Evolutionary conservation across 495 filamentous ascomycete genomes (phyloP), one percentile per base, ranked within the genome.

Genomic region (Aspergillus taichungensis): DNA sequence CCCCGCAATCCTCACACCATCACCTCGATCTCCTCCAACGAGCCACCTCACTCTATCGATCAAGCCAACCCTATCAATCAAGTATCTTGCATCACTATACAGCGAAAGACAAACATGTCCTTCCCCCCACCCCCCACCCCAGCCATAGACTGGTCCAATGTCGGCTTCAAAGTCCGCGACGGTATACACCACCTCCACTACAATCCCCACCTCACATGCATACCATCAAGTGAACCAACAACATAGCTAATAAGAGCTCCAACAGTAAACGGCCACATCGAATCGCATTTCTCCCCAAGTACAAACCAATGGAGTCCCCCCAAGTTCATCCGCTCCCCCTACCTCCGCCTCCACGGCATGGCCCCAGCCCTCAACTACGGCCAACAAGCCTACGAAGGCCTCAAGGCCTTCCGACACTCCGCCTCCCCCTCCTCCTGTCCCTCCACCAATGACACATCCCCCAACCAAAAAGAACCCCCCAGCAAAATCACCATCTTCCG

Each of bases 131-230:
- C 90, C 34, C 90, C 90, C 24, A 80, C 85, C 3, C 87, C 90
- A 5, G 78, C 52, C 12, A 52, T 64, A 73, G 88, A 95, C 76
- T 96, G 91, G 91, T 73, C 71, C 53, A 80, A 95, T 60, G 75
- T 97, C 36, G 91, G 91, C 45, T 97, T 97, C 71, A 78, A 77
- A 59, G 82, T 95, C 43, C 86, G 88, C 38, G 88, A 95, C 75
- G 86, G 87, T 85, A 70, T 42, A 67, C 8, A 28, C n/a, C 37
- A 28, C 31, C 18, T n/a, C 31, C 32, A 34, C 34, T 42, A 31
- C 13, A 3, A 38, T 34, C 30, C 33, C 27, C 30, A 13, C 31
- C 30, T 36, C 13, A 34, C 18, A 24, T 18, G 29, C 18, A 33
- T 42, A 12, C 31, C 9, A 10, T 12, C 31, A 13, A 43, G 8